phyloP scores from a whole-genome alignment of 2,329 filamentous ascomycete species.

The Teratosphaeria nubilosa region DNA sequence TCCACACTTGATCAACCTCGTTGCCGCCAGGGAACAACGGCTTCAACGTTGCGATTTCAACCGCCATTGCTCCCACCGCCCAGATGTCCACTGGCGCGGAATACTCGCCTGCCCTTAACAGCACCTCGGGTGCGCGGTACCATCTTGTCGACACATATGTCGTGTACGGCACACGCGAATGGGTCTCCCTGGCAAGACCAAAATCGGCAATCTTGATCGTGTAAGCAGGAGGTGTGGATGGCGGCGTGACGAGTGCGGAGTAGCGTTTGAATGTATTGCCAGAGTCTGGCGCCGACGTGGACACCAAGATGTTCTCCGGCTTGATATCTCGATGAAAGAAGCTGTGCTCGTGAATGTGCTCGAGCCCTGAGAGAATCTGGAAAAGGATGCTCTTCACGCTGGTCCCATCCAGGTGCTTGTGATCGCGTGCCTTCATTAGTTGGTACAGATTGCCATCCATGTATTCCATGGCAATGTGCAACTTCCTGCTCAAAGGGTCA shows the following conservation, averaged over 20 bases:
- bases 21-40: constrained; percentile 95
- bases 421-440: constrained; percentile 94
- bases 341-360: constrained; percentile 92
- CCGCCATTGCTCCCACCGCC: constrained; percentile 97
- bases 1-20: constrained; percentile 98
- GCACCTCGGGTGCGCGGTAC: constrained; percentile 88
- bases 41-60: constrained; percentile 93
- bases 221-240: constrained; percentile 85
- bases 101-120: constrained; percentile 89
- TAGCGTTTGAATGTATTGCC: constrained; percentile 83
- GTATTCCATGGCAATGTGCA: constrained; percentile 98
- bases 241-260: constrained; percentile 84
- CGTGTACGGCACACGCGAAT: constrained; percentile 92
- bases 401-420: constrained; percentile 79
- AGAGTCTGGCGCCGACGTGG: constrained; percentile 75
- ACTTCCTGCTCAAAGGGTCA: constrained; percentile 87
- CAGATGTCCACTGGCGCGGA: constrained; percentile 97
- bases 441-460: constrained; percentile 99
- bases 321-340: constrained; percentile 99
- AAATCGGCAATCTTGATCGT: constrained; percentile 99
- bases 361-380: constrained; percentile 90
- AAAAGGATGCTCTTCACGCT: constrained; percentile 97
- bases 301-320: constrained; percentile 96
- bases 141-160: constrained; percentile 97
- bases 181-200: constrained; percentile 90